These are phyloP conservation scores for Eurotiales sp. DNA, from an alignment of 2,329 filamentous ascomycete species.

Conservation along the genomic window DNA sequence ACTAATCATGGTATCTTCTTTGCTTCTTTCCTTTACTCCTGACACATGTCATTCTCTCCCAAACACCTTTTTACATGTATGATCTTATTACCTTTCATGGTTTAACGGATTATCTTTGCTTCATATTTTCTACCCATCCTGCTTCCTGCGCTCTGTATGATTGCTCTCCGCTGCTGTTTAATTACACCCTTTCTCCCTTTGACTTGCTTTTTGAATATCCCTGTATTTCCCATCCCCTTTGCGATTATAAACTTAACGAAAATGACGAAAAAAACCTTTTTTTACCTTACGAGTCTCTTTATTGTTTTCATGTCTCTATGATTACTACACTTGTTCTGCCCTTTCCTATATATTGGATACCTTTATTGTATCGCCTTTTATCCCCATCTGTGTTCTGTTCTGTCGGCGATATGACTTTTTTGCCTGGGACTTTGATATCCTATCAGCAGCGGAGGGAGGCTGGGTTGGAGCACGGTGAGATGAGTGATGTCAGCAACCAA, in stretches of 20 bases:
- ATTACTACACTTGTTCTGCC: background rate
- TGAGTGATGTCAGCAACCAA: too few relatives aligned
- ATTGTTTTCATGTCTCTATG: background rate
- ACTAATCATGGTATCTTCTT: background rate
- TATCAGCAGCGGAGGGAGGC: background rate
- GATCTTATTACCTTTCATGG: background rate
- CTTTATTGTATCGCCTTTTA: background rate
- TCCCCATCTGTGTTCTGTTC: background rate
- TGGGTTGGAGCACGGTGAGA: too few relatives aligned
- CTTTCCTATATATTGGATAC: conserved; percentile 1
- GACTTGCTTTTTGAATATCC: background rate
- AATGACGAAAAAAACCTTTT: background rate
- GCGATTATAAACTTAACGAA: background rate
- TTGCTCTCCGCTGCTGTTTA: background rate
- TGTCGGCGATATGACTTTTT: background rate
- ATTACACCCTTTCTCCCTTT: background rate
- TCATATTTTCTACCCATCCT: background rate
- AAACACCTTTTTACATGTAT: background rate
- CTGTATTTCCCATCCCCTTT: background rate
- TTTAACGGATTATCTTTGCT: background rate
- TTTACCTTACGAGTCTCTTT: background rate
- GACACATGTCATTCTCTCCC: background rate
- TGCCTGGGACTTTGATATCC: background rate
- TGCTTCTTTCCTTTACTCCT: background rate
- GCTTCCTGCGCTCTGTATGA: background rate